Evolutionary conservation across 2,329 filamentous ascomycete species (phyloP), one percentile per base, ranked within the genome.

Genomic region (Aureobasidium lini): DNA sequence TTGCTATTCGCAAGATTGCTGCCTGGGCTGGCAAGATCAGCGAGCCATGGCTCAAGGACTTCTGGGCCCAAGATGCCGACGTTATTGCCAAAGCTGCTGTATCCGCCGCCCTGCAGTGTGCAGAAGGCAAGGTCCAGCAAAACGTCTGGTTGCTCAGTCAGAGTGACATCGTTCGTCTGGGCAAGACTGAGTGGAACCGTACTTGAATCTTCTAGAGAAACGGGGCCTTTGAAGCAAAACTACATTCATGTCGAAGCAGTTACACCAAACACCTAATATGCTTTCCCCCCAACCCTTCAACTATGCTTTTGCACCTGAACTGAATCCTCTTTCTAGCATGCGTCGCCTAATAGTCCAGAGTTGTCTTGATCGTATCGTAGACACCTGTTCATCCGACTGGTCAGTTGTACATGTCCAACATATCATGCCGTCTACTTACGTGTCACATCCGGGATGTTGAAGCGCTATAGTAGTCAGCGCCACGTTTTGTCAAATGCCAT

Each of bases 361-460:
- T 72, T 47, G 70, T 74, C 62, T 73, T 77, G 61, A 79, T 79
- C 1, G 76, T 69, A 67, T 80, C 77, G 63, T 80, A 80, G n/a
- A 79, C 72, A 54, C 73, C 73, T 75, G 36, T 8, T 11, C 0
- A 7, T 47, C 29, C 23, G 23, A 23, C 23, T 47, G 16, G 32
- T 49, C 28, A 49, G 47, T 32, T 49, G 44, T 28, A 23, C 15
- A 52, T 7, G 28, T 13, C 9, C 11, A 11, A 40, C 11, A 32
- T 16, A 2, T 56, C 18, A 36, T 28, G 29, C 18, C 29, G 29
- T 16, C n/a, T 5, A 87, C 90, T 85, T 77, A 95, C 91, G 85
- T 13, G 89, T 84, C 67, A 95, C 87, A 74, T 96, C 92, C 0
- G 92, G 92, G 59, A 95, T 78, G 69, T 91, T 74, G 61, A 79